phyloP scores from a whole-genome alignment of 257 asterid genomes.

The Nicotiana otophora region DNA sequence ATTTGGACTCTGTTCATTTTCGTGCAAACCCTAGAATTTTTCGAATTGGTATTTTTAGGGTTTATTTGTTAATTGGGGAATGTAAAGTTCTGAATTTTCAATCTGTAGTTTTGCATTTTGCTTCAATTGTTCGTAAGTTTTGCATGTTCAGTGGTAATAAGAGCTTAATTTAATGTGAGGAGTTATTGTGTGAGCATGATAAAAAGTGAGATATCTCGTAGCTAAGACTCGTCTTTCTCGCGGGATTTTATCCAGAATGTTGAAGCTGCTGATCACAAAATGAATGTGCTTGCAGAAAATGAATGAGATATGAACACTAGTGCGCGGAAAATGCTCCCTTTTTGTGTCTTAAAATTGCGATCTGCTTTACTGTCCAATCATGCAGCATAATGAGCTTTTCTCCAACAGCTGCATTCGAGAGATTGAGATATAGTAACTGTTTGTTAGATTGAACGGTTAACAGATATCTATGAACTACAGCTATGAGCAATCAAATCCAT shows the following conservation, averaged over 20 bases:
- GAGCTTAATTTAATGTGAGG: slow-evolving; percentile 9
- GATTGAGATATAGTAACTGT: not conserved
- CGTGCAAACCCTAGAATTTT: slow-evolving; percentile 32
- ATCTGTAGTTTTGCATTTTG: slow-evolving; percentile 37
- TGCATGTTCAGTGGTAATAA: slow-evolving; percentile 16
- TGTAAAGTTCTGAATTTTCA: slow-evolving; percentile 13
- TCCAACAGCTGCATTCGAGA: not conserved
- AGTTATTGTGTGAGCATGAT: slow-evolving; percentile 21
- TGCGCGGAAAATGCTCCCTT: not conserved
- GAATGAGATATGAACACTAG: not conserved
- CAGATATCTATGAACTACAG: not conserved
- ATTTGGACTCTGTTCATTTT: slow-evolving; percentile 17
- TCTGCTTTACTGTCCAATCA: not conserved
- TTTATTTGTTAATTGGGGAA: slow-evolving; percentile 6
- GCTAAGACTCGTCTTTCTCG: slow-evolving; percentile 8
- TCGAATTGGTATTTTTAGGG: not conserved
- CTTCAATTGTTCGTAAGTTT: slow-evolving; percentile 26
- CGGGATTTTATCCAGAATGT: slow-evolving; percentile 7
- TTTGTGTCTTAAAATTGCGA: not conserved
- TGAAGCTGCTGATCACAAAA: slow-evolving; percentile 8
- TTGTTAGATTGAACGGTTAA: not conserved
- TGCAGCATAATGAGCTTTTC: not conserved
- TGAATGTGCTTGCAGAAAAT: slow-evolving; percentile 14
- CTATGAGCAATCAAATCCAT: not conserved
- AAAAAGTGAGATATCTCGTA: slow-evolving; percentile 9